These are phyloP conservation scores for Solanum boliviense DNA, from an alignment of 257 asterid genomes.

Conservation along the genomic window DNA sequence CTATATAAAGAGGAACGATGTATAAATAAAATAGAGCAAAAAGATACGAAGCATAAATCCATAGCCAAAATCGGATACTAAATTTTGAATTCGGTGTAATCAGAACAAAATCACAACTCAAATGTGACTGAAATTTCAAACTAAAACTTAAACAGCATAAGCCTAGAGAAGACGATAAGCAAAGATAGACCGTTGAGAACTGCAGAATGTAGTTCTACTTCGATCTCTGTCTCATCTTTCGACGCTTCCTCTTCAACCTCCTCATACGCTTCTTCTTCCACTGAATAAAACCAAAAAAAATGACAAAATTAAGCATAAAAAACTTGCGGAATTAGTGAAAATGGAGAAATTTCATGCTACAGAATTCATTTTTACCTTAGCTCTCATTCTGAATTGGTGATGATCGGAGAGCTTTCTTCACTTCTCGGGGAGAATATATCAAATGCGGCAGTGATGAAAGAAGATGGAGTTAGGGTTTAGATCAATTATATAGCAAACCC, in stretches of 20 bases:
- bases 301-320: background rate
- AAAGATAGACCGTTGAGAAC: background rate
- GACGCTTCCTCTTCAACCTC: slow-evolving; percentile 54
- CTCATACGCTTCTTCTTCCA: slow-evolving; percentile 61
- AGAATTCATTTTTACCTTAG: background rate
- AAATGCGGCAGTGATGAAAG: background rate
- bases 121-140: background rate
- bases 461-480: rapidly evolving
- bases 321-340: background rate
- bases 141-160: background rate
- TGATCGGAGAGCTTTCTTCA: background rate
- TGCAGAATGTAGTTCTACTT: slow-evolving; percentile 12
- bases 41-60: background rate
- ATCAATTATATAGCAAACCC: background rate
- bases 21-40: too few species aligned
- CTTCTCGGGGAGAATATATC: background rate
- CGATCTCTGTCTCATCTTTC: slow-evolving; percentile 58
- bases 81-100: background rate
- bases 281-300: slow-evolving; percentile 2
- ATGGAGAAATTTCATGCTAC: background rate
- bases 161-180: background rate
- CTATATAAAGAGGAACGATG: background rate
- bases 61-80: background rate
- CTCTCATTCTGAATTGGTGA: background rate
- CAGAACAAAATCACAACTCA: background rate